Base-by-base conservation (phyloP, 2,329 filamentous ascomycete genomes). In the Xylaria sp. region DNA sequence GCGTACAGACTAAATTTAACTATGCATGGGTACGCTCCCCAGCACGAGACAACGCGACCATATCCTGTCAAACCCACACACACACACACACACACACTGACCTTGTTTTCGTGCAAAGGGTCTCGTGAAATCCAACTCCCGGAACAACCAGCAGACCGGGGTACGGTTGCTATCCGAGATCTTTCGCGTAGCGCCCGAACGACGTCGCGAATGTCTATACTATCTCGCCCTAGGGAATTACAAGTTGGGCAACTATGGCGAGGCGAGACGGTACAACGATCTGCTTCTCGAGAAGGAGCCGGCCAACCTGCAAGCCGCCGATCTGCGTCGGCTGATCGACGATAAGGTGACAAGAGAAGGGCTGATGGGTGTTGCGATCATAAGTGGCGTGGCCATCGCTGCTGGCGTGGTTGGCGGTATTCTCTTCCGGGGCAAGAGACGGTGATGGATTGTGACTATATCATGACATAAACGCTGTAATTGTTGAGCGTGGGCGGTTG, bases 1-100 rank as follows among this genome's bases (percentile, higher is more conserved):
- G 95, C 68, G 89, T 99, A 46, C 96, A 99, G 82, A 99, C 96
- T 70, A 98, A 98, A 80, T 99, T 99, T 88, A 99, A 99, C 89
- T 98, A 95, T 81, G 95, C 96, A 78, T 99, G 96, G 96, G 94
- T 97, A 88, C 65, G 85, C 74, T 48, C 34, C 39, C 56, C 20
- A 3, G 6, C 39, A 43, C 28, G 8, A 45, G 43, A 50, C 30
- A n/a, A 36, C 18, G 39, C 28, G 15, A 34, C 25, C 7, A 39
- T 36, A 10, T 46, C 13, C 58, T 43, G 25, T 2, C 36, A 56
- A 30, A 32, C 45, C 34, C 15, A 55, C 32, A 30, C 66, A 25
- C n/a, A 59, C 56, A n/a, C 30, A 25, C 57, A 20, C 23, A 23
- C 59, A 52, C 66, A 25, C n/a, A 59, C 56, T 65, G 30, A 50